A percentile compares a stretch with the other conserved stretches of the same genome.
Evolutionary conservation across 73 alveolate genomes (phyloP).

Genomic region (Paramecium sexaurelia): DNA sequence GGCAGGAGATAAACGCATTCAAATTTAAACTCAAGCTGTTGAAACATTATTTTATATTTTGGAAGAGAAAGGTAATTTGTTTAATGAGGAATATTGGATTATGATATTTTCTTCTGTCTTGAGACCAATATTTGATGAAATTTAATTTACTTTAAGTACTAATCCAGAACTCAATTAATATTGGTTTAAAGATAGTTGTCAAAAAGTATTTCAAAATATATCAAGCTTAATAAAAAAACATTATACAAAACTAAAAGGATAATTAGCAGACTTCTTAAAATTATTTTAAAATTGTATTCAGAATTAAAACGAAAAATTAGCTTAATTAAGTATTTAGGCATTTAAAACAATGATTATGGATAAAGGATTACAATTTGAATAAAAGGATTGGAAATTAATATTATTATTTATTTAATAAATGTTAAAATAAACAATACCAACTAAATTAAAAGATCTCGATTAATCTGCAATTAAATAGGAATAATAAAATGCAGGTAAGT

Average conservation of each 20-base stretch:
- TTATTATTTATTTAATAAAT: conserved; percentile 32
- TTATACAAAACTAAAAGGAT: conserved; percentile 25
- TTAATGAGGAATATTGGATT: conserved; percentile 61
- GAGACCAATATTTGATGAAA: conserved; percentile 69
- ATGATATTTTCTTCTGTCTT: conserved; percentile 59
- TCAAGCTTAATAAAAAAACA: conserved; percentile 47
- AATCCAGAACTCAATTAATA: conserved; percentile 7
- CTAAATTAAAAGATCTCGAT: background rate
- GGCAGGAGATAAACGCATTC: conserved; percentile 59
- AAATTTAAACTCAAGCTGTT: conserved; percentile 48
- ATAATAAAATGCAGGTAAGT: background rate
- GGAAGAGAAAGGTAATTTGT: conserved; percentile 32
- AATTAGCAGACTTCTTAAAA: conserved; percentile 35
- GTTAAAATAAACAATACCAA: conserved; percentile 62
- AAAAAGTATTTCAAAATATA: conserved; percentile 55
- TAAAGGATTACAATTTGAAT: conserved; percentile 31
- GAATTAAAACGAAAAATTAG: conserved; percentile 59
- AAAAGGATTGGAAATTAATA: conserved; percentile 61
- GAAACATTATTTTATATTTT: conserved; percentile 58
- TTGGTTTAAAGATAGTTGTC: conserved; percentile 61
- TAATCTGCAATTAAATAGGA: background rate
- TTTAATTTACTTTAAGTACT: conserved; percentile 62
- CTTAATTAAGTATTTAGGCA: conserved; percentile 52
- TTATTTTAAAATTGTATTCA: conserved; percentile 51
- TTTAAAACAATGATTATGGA: conserved; percentile 47